Evolutionary conservation across 768 basidiomycete genomes (phyloP).

Genomic region (Kwoniella sp.): DNA sequence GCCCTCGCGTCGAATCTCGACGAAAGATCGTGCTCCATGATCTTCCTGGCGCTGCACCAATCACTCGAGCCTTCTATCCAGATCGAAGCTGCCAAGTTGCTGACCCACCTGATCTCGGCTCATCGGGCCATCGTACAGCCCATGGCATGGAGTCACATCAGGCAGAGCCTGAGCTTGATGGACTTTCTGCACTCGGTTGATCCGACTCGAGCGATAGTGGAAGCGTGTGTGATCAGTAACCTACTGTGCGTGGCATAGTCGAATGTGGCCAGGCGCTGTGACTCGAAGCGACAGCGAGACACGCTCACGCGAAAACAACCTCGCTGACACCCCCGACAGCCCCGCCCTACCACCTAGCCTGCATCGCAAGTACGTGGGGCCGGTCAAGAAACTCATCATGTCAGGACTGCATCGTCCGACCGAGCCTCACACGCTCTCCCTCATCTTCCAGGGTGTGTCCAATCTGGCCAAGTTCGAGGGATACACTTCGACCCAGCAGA

Average conservation of each 20-base stretch:
- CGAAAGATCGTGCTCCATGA: slow-evolving; percentile 38
- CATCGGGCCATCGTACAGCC: slow-evolving; percentile 43
- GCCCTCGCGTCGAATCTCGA: slow-evolving; percentile 34
- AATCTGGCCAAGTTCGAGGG: slow-evolving; percentile 39
- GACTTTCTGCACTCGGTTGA: slow-evolving; percentile 36
- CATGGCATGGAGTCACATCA: slow-evolving; percentile 41
- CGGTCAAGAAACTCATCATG: slow-evolving; percentile 40
- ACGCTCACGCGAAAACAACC: too few relatives aligned
- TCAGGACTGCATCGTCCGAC: slow-evolving; percentile 21
- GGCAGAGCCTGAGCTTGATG: slow-evolving; percentile 37
- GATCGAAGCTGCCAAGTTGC: slow-evolving; percentile 41
- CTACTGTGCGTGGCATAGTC: slow-evolving; percentile 23
- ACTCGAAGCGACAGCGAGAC: too few relatives aligned
- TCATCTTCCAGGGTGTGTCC: slow-evolving; percentile 40
- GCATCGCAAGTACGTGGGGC: slow-evolving; percentile 40
- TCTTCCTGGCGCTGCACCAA: slow-evolving; percentile 40
- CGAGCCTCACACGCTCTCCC: slow-evolving; percentile 26
- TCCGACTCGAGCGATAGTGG: slow-evolving; percentile 34
- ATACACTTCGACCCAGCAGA: slow-evolving; percentile 25
- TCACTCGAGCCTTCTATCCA: slow-evolving; percentile 38
- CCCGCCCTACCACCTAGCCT: slow-evolving; percentile 33
- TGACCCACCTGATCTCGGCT: slow-evolving; percentile 37
- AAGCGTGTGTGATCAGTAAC: slow-evolving; percentile 45
- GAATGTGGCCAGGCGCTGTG: too few relatives aligned
- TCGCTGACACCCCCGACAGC: slow-evolving; percentile 15